Evolutionary conservation across 2,329 filamentous ascomycete species (phyloP).

Genomic region (Cadophora sp.): DNA sequence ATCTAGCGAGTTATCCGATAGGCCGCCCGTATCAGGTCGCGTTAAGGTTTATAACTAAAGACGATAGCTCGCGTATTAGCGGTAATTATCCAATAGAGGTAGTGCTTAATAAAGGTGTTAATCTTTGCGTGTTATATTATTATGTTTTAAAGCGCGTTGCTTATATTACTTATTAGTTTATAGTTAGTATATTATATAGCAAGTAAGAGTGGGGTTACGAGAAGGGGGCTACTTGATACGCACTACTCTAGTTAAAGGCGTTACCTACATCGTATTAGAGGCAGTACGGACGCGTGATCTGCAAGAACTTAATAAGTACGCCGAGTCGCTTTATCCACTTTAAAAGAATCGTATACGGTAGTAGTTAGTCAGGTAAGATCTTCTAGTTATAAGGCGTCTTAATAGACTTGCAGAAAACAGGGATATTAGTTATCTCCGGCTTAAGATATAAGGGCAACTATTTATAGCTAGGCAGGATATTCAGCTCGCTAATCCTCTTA

Average conservation of each 20-base stretch:
- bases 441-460: constrained; percentile 36
- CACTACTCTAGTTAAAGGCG: constrained; percentile 18
- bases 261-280: constrained; percentile 36
- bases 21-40: neutral
- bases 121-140: constrained; percentile 33
- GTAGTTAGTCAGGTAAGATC: constrained; percentile 33
- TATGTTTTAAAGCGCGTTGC: constrained; percentile 34
- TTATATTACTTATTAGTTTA: constrained; percentile 17
- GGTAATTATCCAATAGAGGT: constrained; percentile 2
- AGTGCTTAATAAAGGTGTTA: constrained; percentile 35
- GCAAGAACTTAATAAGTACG: constrained; percentile 30
- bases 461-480: constrained; percentile 36
- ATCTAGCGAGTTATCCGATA: neutral
- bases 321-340: constrained; percentile 33
- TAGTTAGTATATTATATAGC: neutral
- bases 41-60: constrained; percentile 2
- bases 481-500: neutral
- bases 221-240: constrained; percentile 23
- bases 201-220: neutral
- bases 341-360: constrained; percentile 35
- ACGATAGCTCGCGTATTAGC: neutral
- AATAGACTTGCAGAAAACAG: constrained; percentile 31
- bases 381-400: neutral
- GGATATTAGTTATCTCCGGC: constrained; percentile 34
- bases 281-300: constrained; percentile 33